These are phyloP conservation scores for Suhomyces sp. DNA, from an alignment of 805 yeast species.

Conservation along the genomic window DNA sequence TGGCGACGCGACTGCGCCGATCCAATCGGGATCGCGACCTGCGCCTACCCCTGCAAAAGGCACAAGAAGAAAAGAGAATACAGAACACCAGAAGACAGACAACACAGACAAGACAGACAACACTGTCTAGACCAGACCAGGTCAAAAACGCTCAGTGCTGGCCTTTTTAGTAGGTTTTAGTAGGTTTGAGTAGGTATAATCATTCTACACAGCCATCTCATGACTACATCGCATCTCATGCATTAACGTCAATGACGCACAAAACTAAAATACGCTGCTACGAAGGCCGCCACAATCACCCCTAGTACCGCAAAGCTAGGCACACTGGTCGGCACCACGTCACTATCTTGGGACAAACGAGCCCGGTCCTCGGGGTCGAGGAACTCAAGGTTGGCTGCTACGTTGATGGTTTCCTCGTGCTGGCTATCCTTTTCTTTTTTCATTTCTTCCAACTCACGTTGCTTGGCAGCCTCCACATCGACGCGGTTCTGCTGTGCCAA, in stretches of 20 bases:
- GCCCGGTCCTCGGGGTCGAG: slow-evolving; percentile 72
- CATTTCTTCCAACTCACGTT: slow-evolving; percentile 11
- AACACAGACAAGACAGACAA: too few species aligned
- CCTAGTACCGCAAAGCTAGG: slow-evolving; percentile 23
- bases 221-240: neutral
- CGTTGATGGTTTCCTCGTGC: slow-evolving; percentile 11
- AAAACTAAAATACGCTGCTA: slow-evolving; percentile 27
- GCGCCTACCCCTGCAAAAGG: neutral
- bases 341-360: slow-evolving; percentile 16
- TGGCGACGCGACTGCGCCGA: neutral
- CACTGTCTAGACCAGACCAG: too few species aligned
- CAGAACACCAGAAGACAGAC: too few species aligned
- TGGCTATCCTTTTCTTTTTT: slow-evolving; percentile 7
- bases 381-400: slow-evolving; percentile 30
- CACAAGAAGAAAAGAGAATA: too few species aligned
- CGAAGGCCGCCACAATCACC: slow-evolving; percentile 29
- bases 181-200: too few species aligned
- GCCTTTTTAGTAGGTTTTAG: too few species aligned
- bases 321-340: neutral
- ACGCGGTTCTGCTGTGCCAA: slow-evolving; percentile 42
- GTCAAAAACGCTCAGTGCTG: too few species aligned
- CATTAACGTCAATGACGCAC: slow-evolving; percentile 4
- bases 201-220: too few species aligned
- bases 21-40: neutral
- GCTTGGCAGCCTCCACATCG: slow-evolving; percentile 22